A percentile compares a stretch with the other conserved stretches of the same genome.
Evolutionary conservation across 2,329 filamentous ascomycete species (phyloP).

Genomic region (Talaromyces piceae): DNA sequence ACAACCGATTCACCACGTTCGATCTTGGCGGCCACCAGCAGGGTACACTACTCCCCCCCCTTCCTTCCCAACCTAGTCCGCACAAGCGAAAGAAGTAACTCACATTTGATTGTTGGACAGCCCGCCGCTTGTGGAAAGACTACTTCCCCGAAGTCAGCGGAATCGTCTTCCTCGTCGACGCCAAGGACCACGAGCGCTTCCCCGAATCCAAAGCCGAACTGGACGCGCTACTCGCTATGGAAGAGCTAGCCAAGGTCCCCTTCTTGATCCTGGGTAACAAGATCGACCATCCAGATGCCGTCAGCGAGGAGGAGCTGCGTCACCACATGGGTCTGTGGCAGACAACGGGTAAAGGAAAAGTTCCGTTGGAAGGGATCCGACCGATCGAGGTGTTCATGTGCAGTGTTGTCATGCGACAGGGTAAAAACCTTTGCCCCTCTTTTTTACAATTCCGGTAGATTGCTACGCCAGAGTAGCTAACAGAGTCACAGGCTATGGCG

Average conservation of each 20-base stretch:
- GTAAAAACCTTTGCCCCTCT: too few relatives aligned
- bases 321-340: conserved; percentile 79
- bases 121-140: conserved; percentile 89
- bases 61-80: not conserved
- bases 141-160: conserved; percentile 96
- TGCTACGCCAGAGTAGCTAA: too few relatives aligned
- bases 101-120: conserved; percentile 38
- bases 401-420: conserved; percentile 96
- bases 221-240: conserved; percentile 91
- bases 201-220: conserved; percentile 93
- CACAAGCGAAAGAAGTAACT: not conserved
- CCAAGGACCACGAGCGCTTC: conserved; percentile 94
- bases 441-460: not conserved
- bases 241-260: conserved; percentile 90
- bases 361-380: conserved; percentile 82
- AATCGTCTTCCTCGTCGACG: conserved; percentile 96
- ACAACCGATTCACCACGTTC: conserved; percentile 90
- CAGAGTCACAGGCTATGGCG: conserved; percentile 84
- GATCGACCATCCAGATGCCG: conserved; percentile 94
- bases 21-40: conserved; percentile 91
- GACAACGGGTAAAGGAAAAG: conserved; percentile 92
- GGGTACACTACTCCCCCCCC: conserved; percentile 47
- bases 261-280: conserved; percentile 98
- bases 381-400: conserved; percentile 99
- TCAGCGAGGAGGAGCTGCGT: conserved; percentile 91